Evolutionary conservation across 352 stramenopile genomes (phyloP).

Genomic region (Globisporangium paroecandrum): DNA sequence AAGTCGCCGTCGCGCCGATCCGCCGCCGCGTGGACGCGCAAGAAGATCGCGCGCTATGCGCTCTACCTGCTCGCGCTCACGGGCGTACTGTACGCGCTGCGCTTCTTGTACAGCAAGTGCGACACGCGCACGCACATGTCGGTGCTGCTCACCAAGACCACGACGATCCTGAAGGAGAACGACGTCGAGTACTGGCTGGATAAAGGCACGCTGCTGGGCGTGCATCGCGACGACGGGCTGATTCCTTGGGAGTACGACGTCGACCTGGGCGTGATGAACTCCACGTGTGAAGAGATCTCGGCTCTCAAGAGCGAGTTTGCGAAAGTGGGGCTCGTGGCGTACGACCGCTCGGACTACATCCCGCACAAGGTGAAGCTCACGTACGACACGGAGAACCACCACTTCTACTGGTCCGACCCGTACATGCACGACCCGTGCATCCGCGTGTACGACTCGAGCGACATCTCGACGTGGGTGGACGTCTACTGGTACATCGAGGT

Average conservation of each 20-base stretch:
- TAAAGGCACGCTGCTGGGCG: slow-evolving; percentile 70
- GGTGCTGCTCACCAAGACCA: slow-evolving; percentile 63
- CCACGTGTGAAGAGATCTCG: slow-evolving; percentile 63
- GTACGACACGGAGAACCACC: slow-evolving; percentile 79
- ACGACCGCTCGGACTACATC: slow-evolving; percentile 70
- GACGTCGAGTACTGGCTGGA: slow-evolving; percentile 82
- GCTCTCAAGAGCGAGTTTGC: slow-evolving; percentile 63
- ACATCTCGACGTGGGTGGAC: slow-evolving; percentile 68
- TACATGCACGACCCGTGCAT: slow-evolving; percentile 75
- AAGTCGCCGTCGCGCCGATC: slow-evolving; percentile 17
- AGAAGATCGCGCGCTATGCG: slow-evolving; percentile 29
- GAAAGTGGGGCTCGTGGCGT: slow-evolving; percentile 54
- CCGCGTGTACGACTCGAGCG: slow-evolving; percentile 60
- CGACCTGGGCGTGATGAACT: slow-evolving; percentile 77
- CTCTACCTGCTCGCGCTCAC: slow-evolving; percentile 28
- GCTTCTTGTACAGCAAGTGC: slow-evolving; percentile 71
- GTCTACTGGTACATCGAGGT: slow-evolving; percentile 83
- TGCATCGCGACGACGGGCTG: slow-evolving; percentile 63
- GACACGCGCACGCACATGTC: slow-evolving; percentile 72
- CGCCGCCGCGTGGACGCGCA: slow-evolving; percentile 14
- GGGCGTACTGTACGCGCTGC: slow-evolving; percentile 33
- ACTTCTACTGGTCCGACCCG: slow-evolving; percentile 78
- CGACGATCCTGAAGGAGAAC: slow-evolving; percentile 55
- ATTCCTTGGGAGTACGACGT: slow-evolving; percentile 84
- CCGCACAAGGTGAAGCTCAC: slow-evolving; percentile 81